These are phyloP conservation scores for Tetrahymena elliotti DNA, from an alignment of 73 alveolate genomes.

Conservation along the genomic window DNA sequence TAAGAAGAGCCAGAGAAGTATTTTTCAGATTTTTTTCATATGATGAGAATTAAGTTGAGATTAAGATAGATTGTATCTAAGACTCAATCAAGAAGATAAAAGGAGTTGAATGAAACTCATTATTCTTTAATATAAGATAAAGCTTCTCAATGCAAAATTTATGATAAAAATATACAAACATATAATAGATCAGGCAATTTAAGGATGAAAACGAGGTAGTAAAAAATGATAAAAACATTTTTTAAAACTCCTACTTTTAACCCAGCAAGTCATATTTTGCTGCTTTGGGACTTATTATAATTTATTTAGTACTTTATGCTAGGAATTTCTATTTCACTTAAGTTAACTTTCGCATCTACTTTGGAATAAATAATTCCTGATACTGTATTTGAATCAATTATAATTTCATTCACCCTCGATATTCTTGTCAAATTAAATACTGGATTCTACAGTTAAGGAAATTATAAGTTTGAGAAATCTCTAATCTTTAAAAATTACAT, in stretches of 20 bases:
- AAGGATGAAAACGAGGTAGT: not conserved
- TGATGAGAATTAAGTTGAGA: not conserved
- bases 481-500: not conserved
- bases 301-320: not conserved
- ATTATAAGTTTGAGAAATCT: not conserved
- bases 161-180: not conserved
- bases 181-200: not conserved
- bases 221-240: not conserved
- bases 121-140: not conserved
- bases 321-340: not conserved
- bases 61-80: not conserved
- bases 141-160: not conserved
- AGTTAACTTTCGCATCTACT: not conserved
- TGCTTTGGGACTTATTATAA: not conserved
- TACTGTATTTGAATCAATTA: not conserved
- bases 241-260: not conserved
- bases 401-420: not conserved
- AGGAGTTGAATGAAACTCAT: not conserved
- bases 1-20: not conserved
- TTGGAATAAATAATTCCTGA: not conserved
- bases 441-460: not conserved
- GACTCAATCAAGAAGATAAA: not conserved
- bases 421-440: not conserved
- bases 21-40: not conserved
- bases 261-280: not conserved